phyloP scores from a whole-genome alignment of 768 basidiomycete genomes.

The Tulasnella sp. region DNA sequence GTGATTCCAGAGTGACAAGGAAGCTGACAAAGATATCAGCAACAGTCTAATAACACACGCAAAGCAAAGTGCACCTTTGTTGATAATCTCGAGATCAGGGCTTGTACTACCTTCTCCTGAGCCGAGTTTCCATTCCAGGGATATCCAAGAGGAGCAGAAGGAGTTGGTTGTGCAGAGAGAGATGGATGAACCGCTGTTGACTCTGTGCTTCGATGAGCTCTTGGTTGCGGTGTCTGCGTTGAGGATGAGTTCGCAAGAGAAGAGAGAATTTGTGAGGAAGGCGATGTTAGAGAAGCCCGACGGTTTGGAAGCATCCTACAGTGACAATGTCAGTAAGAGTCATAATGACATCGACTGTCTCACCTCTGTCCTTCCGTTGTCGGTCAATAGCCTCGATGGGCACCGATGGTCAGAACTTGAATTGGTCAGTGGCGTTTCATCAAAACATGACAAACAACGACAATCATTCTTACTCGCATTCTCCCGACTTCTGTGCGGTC shows the following conservation, averaged over 20 bases:
- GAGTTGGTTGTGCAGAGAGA: not conserved
- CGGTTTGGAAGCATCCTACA: too few relatives aligned
- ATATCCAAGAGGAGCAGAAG: not conserved
- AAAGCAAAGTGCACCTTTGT: constrained; percentile 44
- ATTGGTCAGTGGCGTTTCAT: not conserved
- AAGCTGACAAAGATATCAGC: constrained; percentile 37
- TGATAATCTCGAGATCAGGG: constrained; percentile 66
- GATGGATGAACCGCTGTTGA: not conserved
- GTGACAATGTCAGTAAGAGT: too few relatives aligned
- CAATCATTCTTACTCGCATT: not conserved
- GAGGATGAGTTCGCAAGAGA: too few relatives aligned
- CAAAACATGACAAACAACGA: not conserved
- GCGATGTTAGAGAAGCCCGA: too few relatives aligned
- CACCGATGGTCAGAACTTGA: not conserved
- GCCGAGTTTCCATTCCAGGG: constrained; percentile 29
- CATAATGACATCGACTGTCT: too few relatives aligned
- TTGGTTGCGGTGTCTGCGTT: too few relatives aligned
- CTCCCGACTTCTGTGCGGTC: too few relatives aligned
- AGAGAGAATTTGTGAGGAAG: too few relatives aligned
- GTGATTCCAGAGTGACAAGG: constrained; percentile 72
- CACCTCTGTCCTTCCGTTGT: not conserved
- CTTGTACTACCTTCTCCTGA: constrained; percentile 71
- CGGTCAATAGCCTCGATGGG: too few relatives aligned
- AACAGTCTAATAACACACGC: constrained; percentile 7
- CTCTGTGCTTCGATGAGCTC: not conserved